Evolutionary conservation across 257 asterid genomes (phyloP).

Genomic region (Plantago ovata): DNA sequence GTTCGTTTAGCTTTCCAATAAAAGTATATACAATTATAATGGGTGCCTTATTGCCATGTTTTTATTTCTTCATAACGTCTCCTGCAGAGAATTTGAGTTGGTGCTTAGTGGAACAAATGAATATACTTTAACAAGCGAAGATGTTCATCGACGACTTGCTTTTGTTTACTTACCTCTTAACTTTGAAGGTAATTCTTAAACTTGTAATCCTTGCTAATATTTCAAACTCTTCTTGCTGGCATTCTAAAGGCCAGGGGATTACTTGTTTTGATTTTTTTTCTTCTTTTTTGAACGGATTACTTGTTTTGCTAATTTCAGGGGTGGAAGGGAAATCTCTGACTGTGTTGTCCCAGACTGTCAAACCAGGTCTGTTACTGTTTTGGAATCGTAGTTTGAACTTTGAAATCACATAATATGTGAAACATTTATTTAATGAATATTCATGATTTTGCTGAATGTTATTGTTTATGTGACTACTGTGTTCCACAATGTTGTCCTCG

Average conservation of each 20-base stretch:
- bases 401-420: neutral
- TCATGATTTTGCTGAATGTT: too few relatives aligned
- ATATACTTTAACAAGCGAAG: slow-evolving; percentile 72
- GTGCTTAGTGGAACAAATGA: slow-evolving; percentile 78
- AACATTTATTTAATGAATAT: too few relatives aligned
- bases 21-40: neutral
- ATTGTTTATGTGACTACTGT: too few relatives aligned
- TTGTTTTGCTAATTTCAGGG: slow-evolving; percentile 45
- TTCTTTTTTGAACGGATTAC: too few relatives aligned
- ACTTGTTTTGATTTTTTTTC: slow-evolving; percentile 9
- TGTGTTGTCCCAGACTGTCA: slow-evolving; percentile 54
- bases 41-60: slow-evolving; percentile 12
- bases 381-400: slow-evolving; percentile 16
- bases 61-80: slow-evolving; percentile 15
- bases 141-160: slow-evolving; percentile 57
- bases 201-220: slow-evolving; percentile 14
- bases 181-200: slow-evolving; percentile 63
- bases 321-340: slow-evolving; percentile 85
- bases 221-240: slow-evolving; percentile 12
- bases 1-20: neutral
- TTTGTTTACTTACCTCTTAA: slow-evolving; percentile 83
- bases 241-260: slow-evolving; percentile 16
- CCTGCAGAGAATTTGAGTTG: slow-evolving; percentile 50
- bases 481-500: too few relatives aligned
- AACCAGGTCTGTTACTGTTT: slow-evolving; percentile 49